phyloP scores from a whole-genome alignment of 176 grass and related monocot species.

The Urochloa ruziziensis region DNA sequence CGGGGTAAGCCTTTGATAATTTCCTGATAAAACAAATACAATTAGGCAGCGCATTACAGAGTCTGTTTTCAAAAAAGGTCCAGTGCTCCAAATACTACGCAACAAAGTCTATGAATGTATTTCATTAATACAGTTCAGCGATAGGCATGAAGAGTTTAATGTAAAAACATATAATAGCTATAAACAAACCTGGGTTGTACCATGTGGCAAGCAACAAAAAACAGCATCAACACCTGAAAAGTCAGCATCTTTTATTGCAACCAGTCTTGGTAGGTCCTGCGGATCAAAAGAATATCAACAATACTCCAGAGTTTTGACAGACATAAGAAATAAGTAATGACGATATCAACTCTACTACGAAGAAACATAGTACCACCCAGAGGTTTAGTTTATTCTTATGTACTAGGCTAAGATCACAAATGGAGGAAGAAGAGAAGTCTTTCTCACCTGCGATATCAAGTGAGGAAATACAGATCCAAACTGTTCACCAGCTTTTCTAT shows the following conservation, averaged over 20 bases:
- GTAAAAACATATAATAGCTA: conserved; percentile 12
- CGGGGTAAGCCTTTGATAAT: conserved; percentile 84
- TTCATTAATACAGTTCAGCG: conserved; percentile 7
- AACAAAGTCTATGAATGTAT: background rate
- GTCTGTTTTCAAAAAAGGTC: background rate
- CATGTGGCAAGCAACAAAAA: conserved; percentile 99
- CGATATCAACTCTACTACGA: background rate
- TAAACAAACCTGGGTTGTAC: conserved; percentile 86
- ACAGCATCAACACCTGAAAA: conserved; percentile 94
- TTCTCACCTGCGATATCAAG: conserved; percentile 69
- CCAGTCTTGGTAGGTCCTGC: conserved; percentile 80
- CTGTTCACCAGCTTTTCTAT: conserved; percentile 88
- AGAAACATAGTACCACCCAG: background rate
- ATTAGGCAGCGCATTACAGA: background rate
- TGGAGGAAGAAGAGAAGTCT: conserved; percentile 5
- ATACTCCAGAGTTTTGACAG: background rate
- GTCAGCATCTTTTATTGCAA: conserved; percentile 89
- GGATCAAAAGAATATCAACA: no score
- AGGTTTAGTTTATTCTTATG: background rate
- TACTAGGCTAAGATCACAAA: background rate
- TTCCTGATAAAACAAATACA: conserved; percentile 60
- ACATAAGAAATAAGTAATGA: background rate
- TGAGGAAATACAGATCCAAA: conserved; percentile 95
- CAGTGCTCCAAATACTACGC: background rate
- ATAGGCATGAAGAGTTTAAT: background rate